A percentile compares a stretch with the other conserved stretches of the same genome.
These are phyloP conservation scores for Pestalotiopsis sp. DNA, from an alignment of 2,329 filamentous ascomycete genomes.

Conservation along the genomic window DNA sequence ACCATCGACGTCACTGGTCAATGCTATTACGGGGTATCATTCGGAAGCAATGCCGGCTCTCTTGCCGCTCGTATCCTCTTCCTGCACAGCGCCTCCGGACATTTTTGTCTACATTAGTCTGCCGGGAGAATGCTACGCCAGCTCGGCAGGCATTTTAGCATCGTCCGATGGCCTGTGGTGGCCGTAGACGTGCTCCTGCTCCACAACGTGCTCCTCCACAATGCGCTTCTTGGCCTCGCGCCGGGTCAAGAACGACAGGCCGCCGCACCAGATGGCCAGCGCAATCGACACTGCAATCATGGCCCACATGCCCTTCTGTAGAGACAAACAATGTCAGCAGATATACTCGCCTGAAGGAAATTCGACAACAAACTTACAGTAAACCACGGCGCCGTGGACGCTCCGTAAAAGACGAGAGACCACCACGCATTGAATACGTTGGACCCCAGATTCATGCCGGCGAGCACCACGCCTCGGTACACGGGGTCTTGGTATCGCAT, in stretches of 20 bases:
- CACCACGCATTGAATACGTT: slow-evolving; percentile 76
- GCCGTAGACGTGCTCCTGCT: neutral
- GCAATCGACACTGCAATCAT: slow-evolving; percentile 69
- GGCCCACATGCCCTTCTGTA: slow-evolving; percentile 69
- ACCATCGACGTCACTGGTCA: neutral
- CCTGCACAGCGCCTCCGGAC: neutral
- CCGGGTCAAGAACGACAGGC: slow-evolving; percentile 50
- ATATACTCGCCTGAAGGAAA: slow-evolving; percentile 17
- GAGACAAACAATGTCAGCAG: slow-evolving; percentile 15
- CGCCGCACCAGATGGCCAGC: slow-evolving; percentile 61
- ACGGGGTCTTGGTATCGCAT: slow-evolving; percentile 66
- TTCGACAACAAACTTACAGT: slow-evolving; percentile 45
- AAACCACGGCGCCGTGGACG: slow-evolving; percentile 68
- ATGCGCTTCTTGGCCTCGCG: neutral
- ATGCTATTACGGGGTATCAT: neutral
- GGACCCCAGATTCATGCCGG: slow-evolving; percentile 72
- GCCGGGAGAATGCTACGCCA: neutral
- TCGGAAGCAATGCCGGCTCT: neutral
- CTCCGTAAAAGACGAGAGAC: slow-evolving; percentile 72
- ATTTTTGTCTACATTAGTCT: neutral
- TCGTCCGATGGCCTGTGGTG: neutral
- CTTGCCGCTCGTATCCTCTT: neutral
- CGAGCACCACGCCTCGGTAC: slow-evolving; percentile 68
- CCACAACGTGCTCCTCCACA: neutral
- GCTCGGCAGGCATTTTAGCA: neutral